Conservation (phyloP, 768 basidiomycete species). For the Clitopilus hobsonii region DNA sequence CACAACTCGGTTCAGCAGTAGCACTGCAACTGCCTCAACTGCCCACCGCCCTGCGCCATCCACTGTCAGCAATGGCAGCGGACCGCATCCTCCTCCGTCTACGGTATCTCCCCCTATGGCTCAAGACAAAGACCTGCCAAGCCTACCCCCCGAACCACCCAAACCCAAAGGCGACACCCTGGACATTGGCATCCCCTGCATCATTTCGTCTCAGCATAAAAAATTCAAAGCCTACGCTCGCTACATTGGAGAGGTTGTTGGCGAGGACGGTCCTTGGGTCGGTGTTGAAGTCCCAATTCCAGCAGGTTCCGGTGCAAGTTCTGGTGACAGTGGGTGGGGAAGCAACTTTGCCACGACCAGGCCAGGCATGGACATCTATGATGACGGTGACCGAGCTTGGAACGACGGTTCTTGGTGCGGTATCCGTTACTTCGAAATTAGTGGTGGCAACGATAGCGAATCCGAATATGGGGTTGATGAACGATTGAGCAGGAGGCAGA, state of each 20-base stretch:
- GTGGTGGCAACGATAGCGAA: constrained; percentile 38
- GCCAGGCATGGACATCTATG: constrained; percentile 16
- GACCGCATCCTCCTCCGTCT: not conserved
- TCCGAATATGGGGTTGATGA: constrained; percentile 60
- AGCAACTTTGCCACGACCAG: constrained; percentile 13
- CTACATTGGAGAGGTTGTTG: constrained; percentile 84
- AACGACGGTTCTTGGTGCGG: constrained; percentile 83
- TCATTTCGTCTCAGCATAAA: constrained; percentile 77
- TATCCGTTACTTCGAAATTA: constrained; percentile 79
- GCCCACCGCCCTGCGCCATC: constrained; percentile 10
- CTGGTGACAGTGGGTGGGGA: constrained; percentile 6
- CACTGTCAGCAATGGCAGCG: constrained; percentile 11
- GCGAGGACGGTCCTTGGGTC: constrained; percentile 83
- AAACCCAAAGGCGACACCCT: constrained; percentile 64
- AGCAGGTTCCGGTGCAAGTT: constrained; percentile 43
- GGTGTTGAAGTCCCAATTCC: constrained; percentile 84
- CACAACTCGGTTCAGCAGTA: constrained; percentile 22
- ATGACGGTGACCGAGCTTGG: constrained; percentile 69
- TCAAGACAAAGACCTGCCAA: constrained; percentile 12
- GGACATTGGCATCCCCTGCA: constrained; percentile 86
- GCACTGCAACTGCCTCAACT: constrained; percentile 4
- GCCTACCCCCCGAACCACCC: constrained; percentile 8
- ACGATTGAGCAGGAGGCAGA: constrained; percentile 40
- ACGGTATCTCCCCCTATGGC: not conserved
- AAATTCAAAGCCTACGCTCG: constrained; percentile 84